phyloP scores from a whole-genome alignment of 2,329 filamentous ascomycete genomes.

The Venturia asperata region DNA sequence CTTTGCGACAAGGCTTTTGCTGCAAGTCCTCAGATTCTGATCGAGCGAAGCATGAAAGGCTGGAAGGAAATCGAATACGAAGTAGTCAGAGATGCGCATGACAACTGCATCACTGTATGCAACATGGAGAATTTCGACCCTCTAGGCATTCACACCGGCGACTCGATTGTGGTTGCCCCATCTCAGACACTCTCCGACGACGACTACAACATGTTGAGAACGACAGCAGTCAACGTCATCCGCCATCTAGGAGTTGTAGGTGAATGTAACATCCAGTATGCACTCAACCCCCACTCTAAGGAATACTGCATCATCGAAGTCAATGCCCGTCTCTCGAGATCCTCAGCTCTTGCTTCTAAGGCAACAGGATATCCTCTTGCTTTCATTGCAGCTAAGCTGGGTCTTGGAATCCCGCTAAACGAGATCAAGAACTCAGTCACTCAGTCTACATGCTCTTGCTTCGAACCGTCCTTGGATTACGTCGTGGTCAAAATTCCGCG shows the following conservation, averaged over 20 bases:
- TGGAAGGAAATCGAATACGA: slow-evolving; percentile 99
- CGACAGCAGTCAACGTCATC: slow-evolving; percentile 94
- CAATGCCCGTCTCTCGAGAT: slow-evolving; percentile 91
- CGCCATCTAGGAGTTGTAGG: slow-evolving; percentile 94
- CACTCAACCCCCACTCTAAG: slow-evolving; percentile 85
- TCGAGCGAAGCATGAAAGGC: slow-evolving; percentile 98
- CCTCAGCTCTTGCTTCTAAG: slow-evolving; percentile 92
- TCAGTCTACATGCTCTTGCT: slow-evolving; percentile 92
- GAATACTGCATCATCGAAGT: slow-evolving; percentile 99
- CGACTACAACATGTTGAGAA: slow-evolving; percentile 98
- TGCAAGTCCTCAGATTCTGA: slow-evolving; percentile 88
- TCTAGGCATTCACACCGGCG: slow-evolving; percentile 93
- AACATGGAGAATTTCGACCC: slow-evolving; percentile 99
- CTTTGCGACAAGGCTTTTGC: slow-evolving; percentile 94
- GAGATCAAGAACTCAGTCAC: slow-evolving; percentile 96
- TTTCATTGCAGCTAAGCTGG: slow-evolving; percentile 94
- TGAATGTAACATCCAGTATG: slow-evolving; percentile 99
- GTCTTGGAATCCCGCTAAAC: slow-evolving; percentile 88
- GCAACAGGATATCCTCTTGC: slow-evolving; percentile 93
- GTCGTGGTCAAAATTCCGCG: slow-evolving; percentile 97
- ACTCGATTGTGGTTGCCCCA: slow-evolving; percentile 95
- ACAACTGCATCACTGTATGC: slow-evolving; percentile 99
- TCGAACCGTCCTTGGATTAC: slow-evolving; percentile 96
- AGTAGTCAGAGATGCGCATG: slow-evolving; percentile 86
- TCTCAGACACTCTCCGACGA: slow-evolving; percentile 95